Evolutionary conservation across 495 filamentous ascomycete genomes (phyloP), one percentile per base, ranked within the genome.

Genomic region (Tetracladium marchalianum): DNA sequence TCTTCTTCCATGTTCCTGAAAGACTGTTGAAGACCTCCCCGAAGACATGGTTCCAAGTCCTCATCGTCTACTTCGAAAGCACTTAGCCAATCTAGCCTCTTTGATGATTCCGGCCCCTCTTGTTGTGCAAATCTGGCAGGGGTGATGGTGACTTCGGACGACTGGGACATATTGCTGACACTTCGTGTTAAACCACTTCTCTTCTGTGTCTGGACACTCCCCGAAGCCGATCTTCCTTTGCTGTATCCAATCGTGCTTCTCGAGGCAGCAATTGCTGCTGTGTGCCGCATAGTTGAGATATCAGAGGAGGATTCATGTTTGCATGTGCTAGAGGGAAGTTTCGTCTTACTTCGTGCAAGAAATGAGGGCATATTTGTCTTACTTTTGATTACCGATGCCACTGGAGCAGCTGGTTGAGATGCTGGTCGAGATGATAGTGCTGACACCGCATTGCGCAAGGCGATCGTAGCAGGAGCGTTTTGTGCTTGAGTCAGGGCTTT

Each of bases 211-310:
- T 63, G 55, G 11, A 72, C 55, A 5, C 59, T 57, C 5, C 61
- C 60, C 1, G 81, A 81, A 11, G 80, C 73, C 12, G 70, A 71
- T 12, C 87, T 73, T 22, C 89, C 87, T 57, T 82, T 85, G 42
- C 77, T 79, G 58, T 89, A 90, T 6, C 88, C 88, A 22, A 95
- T 64, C 0, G 89, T 94, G 39, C 76, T 84, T 43, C 77, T 75
- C 11, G 88, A 90, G 10, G 72, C 75, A n/a, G 66, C 71, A 6
- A 68, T 71, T 15, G 84, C 82, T 6, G 81, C 78, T 4, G 76
- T 65, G 53, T 77, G 65, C 43, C 76, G 71, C 69, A 78, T 70
- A 11, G 64, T 62, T 9, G 77, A 81, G n/a, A 39, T 33, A 27
- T 49, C 54, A n/a, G 44, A 45, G 54, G 48, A 48, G 3, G 22